Conservation (phyloP, 164 flowering plant genomes). For the Houttuynia cordata region DNA sequence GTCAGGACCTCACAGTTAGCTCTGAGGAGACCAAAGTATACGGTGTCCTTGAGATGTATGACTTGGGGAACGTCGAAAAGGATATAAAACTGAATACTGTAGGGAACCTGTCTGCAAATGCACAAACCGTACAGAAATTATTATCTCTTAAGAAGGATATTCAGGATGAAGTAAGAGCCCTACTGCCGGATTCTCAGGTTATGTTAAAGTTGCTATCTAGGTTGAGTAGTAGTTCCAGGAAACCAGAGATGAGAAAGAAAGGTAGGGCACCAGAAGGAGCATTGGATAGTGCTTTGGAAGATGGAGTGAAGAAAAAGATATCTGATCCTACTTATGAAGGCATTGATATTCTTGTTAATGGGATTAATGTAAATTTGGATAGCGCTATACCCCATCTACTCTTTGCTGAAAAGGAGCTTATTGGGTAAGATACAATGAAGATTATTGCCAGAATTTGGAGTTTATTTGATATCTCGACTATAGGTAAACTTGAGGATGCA, state of each 20-base stretch:
- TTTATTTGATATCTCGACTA: conserved; percentile 14
- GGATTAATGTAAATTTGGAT: conserved; percentile 26
- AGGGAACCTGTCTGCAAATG: conserved; percentile 8
- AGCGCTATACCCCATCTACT: conserved; percentile 6
- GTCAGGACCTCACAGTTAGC: background rate
- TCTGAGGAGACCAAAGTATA: background rate
- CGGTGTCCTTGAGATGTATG: background rate
- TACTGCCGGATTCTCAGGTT: conserved; percentile 83
- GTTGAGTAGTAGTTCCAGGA: conserved; percentile 18
- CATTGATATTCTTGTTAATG: conserved; percentile 56
- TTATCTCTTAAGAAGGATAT: conserved; percentile 48
- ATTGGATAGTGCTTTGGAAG: conserved; percentile 5
- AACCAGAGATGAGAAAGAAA: conserved; percentile 28
- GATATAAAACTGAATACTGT: background rate
- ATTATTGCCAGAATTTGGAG: conserved; percentile 49
- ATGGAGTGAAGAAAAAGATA: conserved; percentile 37
- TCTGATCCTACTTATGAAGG: conserved; percentile 20
- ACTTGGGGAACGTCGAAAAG: background rate
- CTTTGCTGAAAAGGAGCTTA: conserved; percentile 17
- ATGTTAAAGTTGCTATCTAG: conserved; percentile 54
- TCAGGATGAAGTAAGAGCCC: conserved; percentile 42
- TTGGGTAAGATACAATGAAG: conserved; percentile 20
- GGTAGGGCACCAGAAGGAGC: conserved; percentile 21
- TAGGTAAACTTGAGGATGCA: conserved; percentile 25
- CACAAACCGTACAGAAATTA: conserved; percentile 20